Evolutionary conservation across 177 flowering plant species (phyloP).

Genomic region (Vitis hybrid): DNA sequence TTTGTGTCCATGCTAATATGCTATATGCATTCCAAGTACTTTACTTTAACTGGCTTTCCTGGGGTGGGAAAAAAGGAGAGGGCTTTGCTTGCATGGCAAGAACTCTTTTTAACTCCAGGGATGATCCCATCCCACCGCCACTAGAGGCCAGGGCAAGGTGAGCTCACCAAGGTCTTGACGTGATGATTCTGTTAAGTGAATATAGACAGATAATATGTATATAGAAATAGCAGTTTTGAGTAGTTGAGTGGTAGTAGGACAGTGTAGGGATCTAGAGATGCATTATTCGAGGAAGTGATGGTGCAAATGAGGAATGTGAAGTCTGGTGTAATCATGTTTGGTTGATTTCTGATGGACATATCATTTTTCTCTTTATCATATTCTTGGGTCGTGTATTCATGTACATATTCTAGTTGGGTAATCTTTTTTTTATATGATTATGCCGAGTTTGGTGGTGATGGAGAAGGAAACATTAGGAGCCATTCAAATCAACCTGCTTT

Average conservation of each 20-base stretch:
- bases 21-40: too few species aligned
- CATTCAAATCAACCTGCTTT: constrained; percentile 10
- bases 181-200: too few species aligned
- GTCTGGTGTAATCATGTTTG: neutral
- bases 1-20: too few species aligned
- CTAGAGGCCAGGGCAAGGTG: too few species aligned
- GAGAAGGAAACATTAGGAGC: constrained; percentile 6
- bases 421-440: neutral
- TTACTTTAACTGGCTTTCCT: too few species aligned
- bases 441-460: constrained; percentile 1
- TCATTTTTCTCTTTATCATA: neutral
- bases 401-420: neutral
- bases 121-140: too few species aligned
- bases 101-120: too few species aligned
- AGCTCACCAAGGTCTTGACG: too few species aligned
- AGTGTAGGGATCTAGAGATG: neutral
- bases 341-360: constrained; percentile 1
- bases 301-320: neutral
- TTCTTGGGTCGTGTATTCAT: neutral
- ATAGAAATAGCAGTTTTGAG: too few species aligned
- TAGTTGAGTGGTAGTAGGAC: neutral
- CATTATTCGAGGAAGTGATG: neutral
- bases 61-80: too few species aligned
- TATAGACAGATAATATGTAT: too few species aligned
- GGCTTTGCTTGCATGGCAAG: too few species aligned